These are phyloP conservation scores for Cladophialophora yegresii DNA, from an alignment of 2,329 filamentous ascomycete species.

Conservation along the genomic window DNA sequence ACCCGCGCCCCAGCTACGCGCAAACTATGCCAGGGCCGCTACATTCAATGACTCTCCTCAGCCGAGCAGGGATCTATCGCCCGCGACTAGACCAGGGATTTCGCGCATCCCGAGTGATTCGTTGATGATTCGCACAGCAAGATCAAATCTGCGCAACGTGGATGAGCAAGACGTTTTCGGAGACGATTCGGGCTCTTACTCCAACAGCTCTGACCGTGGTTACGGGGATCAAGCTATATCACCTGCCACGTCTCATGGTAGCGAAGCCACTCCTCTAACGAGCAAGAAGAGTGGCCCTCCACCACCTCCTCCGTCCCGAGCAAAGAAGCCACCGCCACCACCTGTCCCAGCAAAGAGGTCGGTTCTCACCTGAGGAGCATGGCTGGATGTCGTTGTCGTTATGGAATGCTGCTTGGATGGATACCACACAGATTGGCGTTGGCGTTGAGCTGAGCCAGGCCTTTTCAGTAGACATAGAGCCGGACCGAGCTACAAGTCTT, in stretches of 20 bases:
- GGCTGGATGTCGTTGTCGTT: not conserved
- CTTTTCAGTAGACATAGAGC: not conserved
- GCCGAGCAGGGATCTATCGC: slow-evolving; percentile 56
- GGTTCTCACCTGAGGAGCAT: slow-evolving; percentile 25
- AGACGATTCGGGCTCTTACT: slow-evolving; percentile 55
- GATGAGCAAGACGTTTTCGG: slow-evolving; percentile 52
- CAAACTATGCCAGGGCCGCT: slow-evolving; percentile 53
- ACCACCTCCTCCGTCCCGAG: slow-evolving; percentile 62
- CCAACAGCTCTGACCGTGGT: slow-evolving; percentile 51
- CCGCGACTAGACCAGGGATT: slow-evolving; percentile 48
- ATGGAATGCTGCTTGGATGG: not conserved
- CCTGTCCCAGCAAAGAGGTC: slow-evolving; percentile 65
- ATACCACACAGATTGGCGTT: slow-evolving; percentile 3
- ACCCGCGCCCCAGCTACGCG: slow-evolving; percentile 46
- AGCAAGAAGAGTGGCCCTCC: slow-evolving; percentile 58
- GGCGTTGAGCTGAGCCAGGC: not conserved
- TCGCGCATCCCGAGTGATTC: slow-evolving; percentile 59
- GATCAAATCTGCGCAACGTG: slow-evolving; percentile 50
- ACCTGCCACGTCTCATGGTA: slow-evolving; percentile 57
- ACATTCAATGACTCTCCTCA: slow-evolving; percentile 62
- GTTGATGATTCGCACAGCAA: slow-evolving; percentile 50
- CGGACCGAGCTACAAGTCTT: not conserved
- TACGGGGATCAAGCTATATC: slow-evolving; percentile 56
- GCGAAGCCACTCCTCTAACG: slow-evolving; percentile 45
- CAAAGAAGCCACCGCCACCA: slow-evolving; percentile 67